phyloP scores from a whole-genome alignment of 2,329 filamentous ascomycete genomes.

The Rutstroemia sp. region DNA sequence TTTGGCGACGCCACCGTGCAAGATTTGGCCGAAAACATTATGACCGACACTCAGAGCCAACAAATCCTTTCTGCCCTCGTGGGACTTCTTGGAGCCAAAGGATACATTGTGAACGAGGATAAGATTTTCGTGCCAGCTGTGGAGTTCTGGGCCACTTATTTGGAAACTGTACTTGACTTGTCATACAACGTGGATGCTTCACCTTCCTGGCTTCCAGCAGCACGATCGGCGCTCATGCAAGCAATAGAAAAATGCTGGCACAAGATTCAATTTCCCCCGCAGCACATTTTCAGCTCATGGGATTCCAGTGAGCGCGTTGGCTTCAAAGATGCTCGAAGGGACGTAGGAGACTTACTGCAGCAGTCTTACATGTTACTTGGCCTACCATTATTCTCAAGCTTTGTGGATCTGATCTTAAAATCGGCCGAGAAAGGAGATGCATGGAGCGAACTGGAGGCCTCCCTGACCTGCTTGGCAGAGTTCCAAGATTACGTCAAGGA shows the following conservation, averaged over 20 bases:
- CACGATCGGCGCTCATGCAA: slow-evolving; percentile 52
- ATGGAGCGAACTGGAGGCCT: slow-evolving; percentile 55
- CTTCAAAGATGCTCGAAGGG: slow-evolving; percentile 67
- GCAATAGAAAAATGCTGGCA: slow-evolving; percentile 59
- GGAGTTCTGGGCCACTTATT: slow-evolving; percentile 75
- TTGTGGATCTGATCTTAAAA: slow-evolving; percentile 47
- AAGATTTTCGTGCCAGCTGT: slow-evolving; percentile 64
- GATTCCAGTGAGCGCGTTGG: slow-evolving; percentile 59
- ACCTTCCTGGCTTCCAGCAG: slow-evolving; percentile 49
- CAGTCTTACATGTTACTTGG: slow-evolving; percentile 59
- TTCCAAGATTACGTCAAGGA: slow-evolving; percentile 58
- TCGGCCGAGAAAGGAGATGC: slow-evolving; percentile 36
- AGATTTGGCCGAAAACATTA: slow-evolving; percentile 46
- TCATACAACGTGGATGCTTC: slow-evolving; percentile 43
- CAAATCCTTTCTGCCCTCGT: slow-evolving; percentile 52
- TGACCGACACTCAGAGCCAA: slow-evolving; percentile 39
- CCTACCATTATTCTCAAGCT: slow-evolving; percentile 46
- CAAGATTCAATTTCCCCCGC: slow-evolving; percentile 56
- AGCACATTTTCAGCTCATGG: slow-evolving; percentile 54
- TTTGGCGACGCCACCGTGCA: slow-evolving; percentile 61
- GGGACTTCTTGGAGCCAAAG: slow-evolving; percentile 57
- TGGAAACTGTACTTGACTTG: slow-evolving; percentile 58
- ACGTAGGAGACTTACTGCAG: slow-evolving; percentile 72
- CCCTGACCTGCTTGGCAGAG: slow-evolving; percentile 55
- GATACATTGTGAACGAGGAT: slow-evolving; percentile 64